These are phyloP conservation scores for Pistacia vera DNA, from an alignment of 345 rosid genomes.

Conservation along the genomic window DNA sequence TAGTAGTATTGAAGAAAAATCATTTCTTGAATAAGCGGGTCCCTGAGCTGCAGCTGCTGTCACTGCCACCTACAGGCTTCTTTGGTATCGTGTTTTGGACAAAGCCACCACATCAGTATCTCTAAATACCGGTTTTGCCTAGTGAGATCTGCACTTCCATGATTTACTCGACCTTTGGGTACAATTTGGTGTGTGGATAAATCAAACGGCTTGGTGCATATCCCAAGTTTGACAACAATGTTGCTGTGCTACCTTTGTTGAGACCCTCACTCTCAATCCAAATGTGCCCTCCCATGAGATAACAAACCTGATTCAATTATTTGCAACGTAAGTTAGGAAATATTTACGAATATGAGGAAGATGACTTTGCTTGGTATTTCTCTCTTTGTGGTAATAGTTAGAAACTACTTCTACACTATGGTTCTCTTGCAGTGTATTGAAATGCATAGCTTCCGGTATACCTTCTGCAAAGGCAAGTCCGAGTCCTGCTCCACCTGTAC, in stretches of 20 bases:
- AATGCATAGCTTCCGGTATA: slow-evolving; percentile 28
- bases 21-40: neutral
- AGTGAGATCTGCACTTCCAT: slow-evolving; percentile 52
- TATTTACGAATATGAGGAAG: neutral
- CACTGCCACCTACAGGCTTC: slow-evolving; percentile 39
- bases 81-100: slow-evolving; percentile 40
- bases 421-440: slow-evolving; percentile 5
- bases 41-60: neutral
- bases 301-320: slow-evolving; percentile 64
- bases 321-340: neutral
- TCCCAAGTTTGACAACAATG: slow-evolving; percentile 72
- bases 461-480: slow-evolving; percentile 96
- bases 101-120: slow-evolving; percentile 25
- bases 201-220: slow-evolving; percentile 46
- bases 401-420: too few relatives aligned
- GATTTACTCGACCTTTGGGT: slow-evolving; percentile 46
- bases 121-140: slow-evolving; percentile 31
- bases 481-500: slow-evolving; percentile 65
- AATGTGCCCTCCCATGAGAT: slow-evolving; percentile 90
- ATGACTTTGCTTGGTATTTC: neutral
- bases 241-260: slow-evolving; percentile 66
- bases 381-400: too few relatives aligned
- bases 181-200: slow-evolving; percentile 39
- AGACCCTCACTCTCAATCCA: slow-evolving; percentile 91
- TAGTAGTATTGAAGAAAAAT: neutral